Conservation (phyloP, 768 basidiomycete genomes). For the Lentinula lateritia region DNA sequence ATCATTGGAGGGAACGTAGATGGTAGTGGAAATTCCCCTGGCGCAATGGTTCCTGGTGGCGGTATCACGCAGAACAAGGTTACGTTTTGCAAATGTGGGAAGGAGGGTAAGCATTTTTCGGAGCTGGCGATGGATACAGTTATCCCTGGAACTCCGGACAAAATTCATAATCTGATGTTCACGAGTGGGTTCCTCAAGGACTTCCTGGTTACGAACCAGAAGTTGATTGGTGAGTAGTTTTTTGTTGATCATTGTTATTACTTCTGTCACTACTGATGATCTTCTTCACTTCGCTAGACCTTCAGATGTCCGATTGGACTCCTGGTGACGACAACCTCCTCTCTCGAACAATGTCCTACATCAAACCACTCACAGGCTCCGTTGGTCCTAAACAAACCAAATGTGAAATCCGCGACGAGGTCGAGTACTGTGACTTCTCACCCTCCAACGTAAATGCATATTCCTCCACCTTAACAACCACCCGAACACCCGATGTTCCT, state of each 20-base stretch:
- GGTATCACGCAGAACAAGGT: conserved; percentile 36
- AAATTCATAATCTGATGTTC: conserved; percentile 94
- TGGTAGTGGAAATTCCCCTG: conserved; percentile 6
- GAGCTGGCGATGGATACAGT: conserved; percentile 75
- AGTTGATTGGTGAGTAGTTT: conserved; percentile 64
- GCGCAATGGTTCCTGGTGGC: conserved; percentile 13
- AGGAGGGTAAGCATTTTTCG: conserved; percentile 59
- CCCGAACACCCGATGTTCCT: conserved; percentile 91
- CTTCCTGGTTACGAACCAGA: conserved; percentile 88
- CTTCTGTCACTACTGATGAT: no score
- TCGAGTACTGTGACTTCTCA: conserved; percentile 61
- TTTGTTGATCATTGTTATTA: not conserved
- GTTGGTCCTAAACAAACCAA: conserved; percentile 94
- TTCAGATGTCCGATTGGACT: conserved; percentile 94
- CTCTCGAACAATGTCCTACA: conserved; percentile 89
- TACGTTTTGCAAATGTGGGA: conserved; percentile 72
- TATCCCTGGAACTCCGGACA: conserved; percentile 88
- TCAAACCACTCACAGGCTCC: conserved; percentile 83
- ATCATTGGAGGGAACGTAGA: conserved; percentile 10
- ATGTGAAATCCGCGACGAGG: conserved; percentile 91
- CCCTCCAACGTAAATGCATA: conserved; percentile 49
- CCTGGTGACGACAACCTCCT: conserved; percentile 62
- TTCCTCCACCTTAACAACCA: conserved; percentile 80
- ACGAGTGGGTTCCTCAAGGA: conserved; percentile 93
- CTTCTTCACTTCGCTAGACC: conserved; percentile 45